A percentile compares a stretch with the other conserved stretches of the same genome.
phyloP scores from a whole-genome alignment of 257 asterid species.

The Jacaranda mimosifolia region DNA sequence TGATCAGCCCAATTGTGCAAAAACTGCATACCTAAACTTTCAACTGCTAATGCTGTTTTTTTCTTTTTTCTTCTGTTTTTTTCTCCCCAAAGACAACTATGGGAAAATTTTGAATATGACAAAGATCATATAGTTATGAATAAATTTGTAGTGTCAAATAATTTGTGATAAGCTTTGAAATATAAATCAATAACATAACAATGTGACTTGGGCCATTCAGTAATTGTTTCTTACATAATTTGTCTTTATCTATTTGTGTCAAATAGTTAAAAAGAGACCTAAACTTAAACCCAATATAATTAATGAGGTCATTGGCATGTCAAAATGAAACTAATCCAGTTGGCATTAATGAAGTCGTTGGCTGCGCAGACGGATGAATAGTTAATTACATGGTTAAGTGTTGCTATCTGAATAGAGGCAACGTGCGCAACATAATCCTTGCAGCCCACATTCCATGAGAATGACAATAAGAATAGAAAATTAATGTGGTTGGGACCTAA shows the following conservation, averaged over 20 bases:
- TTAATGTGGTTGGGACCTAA: background rate
- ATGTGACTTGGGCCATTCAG: no score
- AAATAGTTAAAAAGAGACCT: no score
- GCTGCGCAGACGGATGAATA: background rate
- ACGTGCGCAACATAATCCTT: conserved; percentile 30
- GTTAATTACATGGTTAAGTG: background rate
- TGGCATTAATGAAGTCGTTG: conserved; percentile 12
- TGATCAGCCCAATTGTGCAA: background rate
- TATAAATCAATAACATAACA: no score
- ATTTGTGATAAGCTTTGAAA: no score
- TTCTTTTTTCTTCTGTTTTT: no score
- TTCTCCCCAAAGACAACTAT: background rate
- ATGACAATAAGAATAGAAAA: conserved; percentile 10
- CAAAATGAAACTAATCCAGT: background rate
- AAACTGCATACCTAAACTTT: background rate
- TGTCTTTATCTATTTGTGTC: no score
- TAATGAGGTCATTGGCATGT: background rate
- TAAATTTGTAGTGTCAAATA: background rate
- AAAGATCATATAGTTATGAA: no score
- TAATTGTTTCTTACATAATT: no score
- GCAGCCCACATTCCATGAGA: conserved; percentile 12
- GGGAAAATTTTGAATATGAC: background rate
- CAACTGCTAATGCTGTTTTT: no score
- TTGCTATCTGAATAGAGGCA: background rate
- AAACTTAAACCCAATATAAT: background rate